Evolutionary conservation across 31 red algal genomes (phyloP).

Genomic region (Asparagopsis taxiformis): DNA sequence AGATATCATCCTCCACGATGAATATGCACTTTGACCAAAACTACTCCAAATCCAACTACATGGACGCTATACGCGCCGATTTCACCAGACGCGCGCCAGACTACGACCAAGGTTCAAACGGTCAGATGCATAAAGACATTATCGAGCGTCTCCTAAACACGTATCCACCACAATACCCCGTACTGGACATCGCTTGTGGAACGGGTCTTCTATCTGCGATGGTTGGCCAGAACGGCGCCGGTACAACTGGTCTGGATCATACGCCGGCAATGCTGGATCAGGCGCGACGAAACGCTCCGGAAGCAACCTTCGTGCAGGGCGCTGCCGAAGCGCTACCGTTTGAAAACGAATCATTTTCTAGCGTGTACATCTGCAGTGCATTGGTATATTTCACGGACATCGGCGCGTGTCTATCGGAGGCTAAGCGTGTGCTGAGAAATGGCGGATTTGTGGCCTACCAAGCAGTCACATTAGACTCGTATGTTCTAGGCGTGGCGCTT

Average conservation of each 20-base stretch:
- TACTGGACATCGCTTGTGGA: conserved; percentile 50
- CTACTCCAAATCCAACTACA: conserved; percentile 26
- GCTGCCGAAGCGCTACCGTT: conserved; percentile 35
- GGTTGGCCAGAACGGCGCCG: conserved; percentile 15
- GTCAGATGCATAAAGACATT: conserved; percentile 10
- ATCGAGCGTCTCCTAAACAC: conserved; percentile 9
- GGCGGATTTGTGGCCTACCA: conserved; percentile 44
- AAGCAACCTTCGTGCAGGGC: conserved; percentile 24
- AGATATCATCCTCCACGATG: too few species aligned
- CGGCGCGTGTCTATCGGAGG: conserved; percentile 3
- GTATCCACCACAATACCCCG: conserved; percentile 29
- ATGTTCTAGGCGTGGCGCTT: conserved; percentile 33
- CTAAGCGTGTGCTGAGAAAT: conserved; percentile 7
- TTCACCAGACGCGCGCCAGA: conserved; percentile 23
- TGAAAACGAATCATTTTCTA: conserved; percentile 1
- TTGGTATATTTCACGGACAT: conserved; percentile 49
- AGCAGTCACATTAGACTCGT: conserved; percentile 41
- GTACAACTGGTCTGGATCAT: conserved; percentile 32
- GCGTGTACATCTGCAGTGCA: conserved; percentile 34
- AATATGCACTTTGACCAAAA: conserved; percentile 24
- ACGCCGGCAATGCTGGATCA: conserved; percentile 33
- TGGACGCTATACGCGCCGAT: conserved; percentile 17
- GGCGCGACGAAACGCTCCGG: conserved; percentile 6
- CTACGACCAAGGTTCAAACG: conserved; percentile 25
- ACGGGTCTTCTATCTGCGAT: conserved; percentile 15